Conservation (phyloP, 176 grass and related monocot species). For the Calamus simplicifolius region DNA sequence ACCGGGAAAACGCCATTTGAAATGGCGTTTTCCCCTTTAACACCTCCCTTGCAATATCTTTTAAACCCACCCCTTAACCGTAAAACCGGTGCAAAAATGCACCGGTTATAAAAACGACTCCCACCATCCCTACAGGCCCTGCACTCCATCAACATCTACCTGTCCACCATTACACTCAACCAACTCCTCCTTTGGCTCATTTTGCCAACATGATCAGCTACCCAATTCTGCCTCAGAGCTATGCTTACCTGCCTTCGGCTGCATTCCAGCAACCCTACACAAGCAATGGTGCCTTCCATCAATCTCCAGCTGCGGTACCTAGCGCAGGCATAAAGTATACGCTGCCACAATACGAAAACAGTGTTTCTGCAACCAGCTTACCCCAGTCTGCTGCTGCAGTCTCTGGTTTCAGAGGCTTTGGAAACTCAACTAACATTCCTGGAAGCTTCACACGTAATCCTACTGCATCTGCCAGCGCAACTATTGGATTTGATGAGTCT, state of each 20-base stretch:
- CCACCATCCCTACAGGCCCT: constrained; percentile 34
- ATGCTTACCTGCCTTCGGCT: constrained; percentile 66
- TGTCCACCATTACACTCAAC: constrained; percentile 91
- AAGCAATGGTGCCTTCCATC: constrained; percentile 79
- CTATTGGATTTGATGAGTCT: constrained; percentile 75
- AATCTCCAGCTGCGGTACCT: constrained; percentile 53
- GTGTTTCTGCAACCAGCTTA: constrained; percentile 52
- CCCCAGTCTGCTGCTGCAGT: constrained; percentile 57
- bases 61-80: no score
- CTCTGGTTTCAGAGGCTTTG: constrained; percentile 78
- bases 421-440: constrained; percentile 60
- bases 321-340: constrained; percentile 82
- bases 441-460: constrained; percentile 61
- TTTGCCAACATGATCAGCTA: constrained; percentile 89
- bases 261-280: constrained; percentile 81
- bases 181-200: constrained; percentile 58
- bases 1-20: no score
- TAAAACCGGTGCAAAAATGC: no score
- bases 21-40: no score
- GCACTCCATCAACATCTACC: constrained; percentile 74
- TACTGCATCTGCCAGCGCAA: constrained; percentile 43
- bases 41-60: no score
- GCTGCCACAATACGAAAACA: constrained; percentile 75
- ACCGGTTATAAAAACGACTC: no score
- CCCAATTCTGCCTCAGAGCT: constrained; percentile 73